phyloP scores from a whole-genome alignment of 2,329 filamentous ascomycete genomes.

The Trichoderma sp. region DNA sequence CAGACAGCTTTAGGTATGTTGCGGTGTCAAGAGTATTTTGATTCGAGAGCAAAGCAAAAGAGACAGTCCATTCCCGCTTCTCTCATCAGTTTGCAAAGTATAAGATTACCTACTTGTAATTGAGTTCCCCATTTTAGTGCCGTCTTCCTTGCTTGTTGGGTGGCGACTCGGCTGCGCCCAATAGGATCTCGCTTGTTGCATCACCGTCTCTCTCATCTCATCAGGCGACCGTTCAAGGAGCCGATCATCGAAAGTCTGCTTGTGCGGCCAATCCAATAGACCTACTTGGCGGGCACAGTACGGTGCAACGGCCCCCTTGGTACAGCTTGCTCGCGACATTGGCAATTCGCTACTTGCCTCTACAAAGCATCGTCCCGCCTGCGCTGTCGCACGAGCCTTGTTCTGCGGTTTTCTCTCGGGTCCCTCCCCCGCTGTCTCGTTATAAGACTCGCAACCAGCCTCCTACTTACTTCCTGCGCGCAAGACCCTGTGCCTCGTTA shows the following conservation, averaged over 20 bases:
- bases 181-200: conserved; percentile 12
- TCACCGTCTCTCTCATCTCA: conserved; percentile 1
- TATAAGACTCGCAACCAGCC: background rate
- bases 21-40: no score
- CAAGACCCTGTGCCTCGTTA: background rate
- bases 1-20: background rate
- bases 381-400: background rate
- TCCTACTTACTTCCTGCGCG: background rate
- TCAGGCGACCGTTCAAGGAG: background rate
- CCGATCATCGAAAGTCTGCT: background rate
- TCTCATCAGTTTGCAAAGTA: background rate
- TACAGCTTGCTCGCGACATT: conserved; percentile 1
- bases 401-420: background rate
- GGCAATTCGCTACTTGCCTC: background rate
- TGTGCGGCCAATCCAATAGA: conserved; percentile 1
- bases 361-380: background rate
- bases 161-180: conserved; percentile 8
- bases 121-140: background rate
- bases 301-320: conserved; percentile 4
- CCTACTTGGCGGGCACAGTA: background rate
- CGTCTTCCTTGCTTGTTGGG: background rate
- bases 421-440: background rate
- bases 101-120: background rate
- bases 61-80: background rate
- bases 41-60: no score